phyloP scores from a whole-genome alignment of 495 filamentous ascomycete species.

The Penicillium flavigenum region DNA sequence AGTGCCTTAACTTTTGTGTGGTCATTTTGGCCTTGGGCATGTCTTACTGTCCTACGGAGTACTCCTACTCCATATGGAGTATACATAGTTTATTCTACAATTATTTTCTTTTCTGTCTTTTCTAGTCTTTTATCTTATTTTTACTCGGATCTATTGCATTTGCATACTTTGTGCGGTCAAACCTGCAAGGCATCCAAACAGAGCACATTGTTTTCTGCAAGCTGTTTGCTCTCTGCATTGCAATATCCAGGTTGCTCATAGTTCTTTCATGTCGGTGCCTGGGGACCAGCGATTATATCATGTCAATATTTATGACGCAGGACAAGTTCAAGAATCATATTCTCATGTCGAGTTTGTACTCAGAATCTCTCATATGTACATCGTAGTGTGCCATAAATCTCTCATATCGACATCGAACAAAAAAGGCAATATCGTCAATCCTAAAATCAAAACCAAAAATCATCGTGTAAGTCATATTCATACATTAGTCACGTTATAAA shows the following conservation, averaged over 20 bases:
- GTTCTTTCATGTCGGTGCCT: not conserved
- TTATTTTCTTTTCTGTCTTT: not conserved
- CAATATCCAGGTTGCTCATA: not conserved
- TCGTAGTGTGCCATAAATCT: constrained; percentile 16
- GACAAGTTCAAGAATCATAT: constrained; percentile 2
- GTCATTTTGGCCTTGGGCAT: constrained; percentile 6
- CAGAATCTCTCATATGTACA: constrained; percentile 37
- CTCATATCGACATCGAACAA: constrained; percentile 22
- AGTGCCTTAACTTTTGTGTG: constrained; percentile 27
- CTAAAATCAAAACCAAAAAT: constrained; percentile 8
- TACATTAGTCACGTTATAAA: constrained; percentile 33
- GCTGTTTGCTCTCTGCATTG: constrained; percentile 17
- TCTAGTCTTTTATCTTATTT: not conserved
- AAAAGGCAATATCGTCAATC: constrained; percentile 16
- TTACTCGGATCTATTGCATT: not conserved
- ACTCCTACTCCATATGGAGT: too few species aligned
- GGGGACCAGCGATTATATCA: not conserved
- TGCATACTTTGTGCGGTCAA: not conserved
- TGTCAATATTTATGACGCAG: not conserved
- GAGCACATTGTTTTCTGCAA: constrained; percentile 27
- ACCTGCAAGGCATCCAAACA: constrained; percentile 18
- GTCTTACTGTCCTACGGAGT: not conserved
- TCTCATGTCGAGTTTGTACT: constrained; percentile 10
- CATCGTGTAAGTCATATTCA: constrained; percentile 34
- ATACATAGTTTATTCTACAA: not conserved